phyloP scores from a whole-genome alignment of 305 asterid genomes.

The Petunia hybrid region DNA sequence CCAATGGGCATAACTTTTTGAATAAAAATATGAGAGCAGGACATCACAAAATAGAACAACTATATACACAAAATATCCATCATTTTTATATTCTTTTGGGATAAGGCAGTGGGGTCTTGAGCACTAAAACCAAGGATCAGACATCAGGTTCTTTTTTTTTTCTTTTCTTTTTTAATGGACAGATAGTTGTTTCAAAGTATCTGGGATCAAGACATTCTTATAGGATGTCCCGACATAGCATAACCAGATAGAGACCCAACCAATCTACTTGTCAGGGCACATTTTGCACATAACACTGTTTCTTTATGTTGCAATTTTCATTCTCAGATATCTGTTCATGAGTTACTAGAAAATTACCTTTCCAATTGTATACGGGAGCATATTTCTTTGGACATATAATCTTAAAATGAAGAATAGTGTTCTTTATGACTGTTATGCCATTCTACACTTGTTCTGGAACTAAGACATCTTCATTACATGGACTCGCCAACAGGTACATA shows the following conservation, averaged over 20 bases:
- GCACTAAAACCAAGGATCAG: neutral
- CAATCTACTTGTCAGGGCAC: neutral
- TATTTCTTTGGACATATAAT: neutral
- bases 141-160: too few species aligned
- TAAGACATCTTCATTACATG: neutral
- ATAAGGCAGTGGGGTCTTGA: neutral
- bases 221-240: neutral
- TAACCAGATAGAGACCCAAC: neutral
- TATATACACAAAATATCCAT: neutral
- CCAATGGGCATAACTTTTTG: slow-evolving; percentile 26
- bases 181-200: neutral
- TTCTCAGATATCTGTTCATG: neutral
- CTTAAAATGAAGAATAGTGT: neutral
- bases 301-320: neutral
- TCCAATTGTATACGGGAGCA: neutral
- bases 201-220: neutral
- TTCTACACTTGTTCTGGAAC: neutral
- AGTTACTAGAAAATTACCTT: neutral
- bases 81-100: neutral
- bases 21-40: neutral
- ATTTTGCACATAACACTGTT: neutral
- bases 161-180: slow-evolving; percentile 9
- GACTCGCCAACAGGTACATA: neutral
- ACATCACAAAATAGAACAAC: slow-evolving; percentile 8
- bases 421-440: neutral